Conservation (phyloP, 2,329 filamentous ascomycete species). For the Cladosporium sp. region DNA sequence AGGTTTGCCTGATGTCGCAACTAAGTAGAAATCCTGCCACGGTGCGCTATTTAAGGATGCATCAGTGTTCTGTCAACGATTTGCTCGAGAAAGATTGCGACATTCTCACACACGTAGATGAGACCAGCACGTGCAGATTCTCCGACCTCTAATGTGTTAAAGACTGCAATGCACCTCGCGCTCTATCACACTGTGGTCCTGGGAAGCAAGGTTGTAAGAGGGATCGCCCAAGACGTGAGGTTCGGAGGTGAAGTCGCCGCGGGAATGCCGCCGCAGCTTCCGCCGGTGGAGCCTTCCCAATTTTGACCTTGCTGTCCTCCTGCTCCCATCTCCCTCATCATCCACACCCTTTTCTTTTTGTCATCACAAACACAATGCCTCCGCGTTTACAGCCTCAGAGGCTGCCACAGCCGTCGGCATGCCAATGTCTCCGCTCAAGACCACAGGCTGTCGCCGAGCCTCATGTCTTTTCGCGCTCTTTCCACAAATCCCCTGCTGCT, state of each 20-base stretch:
- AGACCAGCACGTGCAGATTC: no score
- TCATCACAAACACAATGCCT: conserved; percentile 10
- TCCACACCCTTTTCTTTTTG: conserved; percentile 5
- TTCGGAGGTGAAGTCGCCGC: neutral
- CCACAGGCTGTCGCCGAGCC: neutral
- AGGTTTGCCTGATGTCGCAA: no score
- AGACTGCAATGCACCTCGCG: no score
- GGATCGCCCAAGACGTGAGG: no score
- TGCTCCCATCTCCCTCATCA: neutral
- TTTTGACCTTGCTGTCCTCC: conserved; percentile 3
- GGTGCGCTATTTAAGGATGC: no score
- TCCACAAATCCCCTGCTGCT: conserved; percentile 3
- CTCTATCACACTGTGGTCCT: no score
- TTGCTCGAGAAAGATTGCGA: no score
- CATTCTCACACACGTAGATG: no score
- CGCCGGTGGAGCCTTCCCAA: neutral
- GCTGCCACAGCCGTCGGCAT: conserved; percentile 6
- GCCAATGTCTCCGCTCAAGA: conserved; percentile 3
- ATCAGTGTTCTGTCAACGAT: no score
- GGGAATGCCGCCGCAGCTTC: conserved; percentile 3
- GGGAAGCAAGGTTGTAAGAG: no score
- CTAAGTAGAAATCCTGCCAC: no score
- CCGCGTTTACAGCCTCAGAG: conserved; percentile 6
- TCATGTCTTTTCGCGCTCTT: neutral
- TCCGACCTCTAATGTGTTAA: no score